Conservation (phyloP, 371 early-diverging fungal genomes). For the Rhizopus delemar region DNA sequence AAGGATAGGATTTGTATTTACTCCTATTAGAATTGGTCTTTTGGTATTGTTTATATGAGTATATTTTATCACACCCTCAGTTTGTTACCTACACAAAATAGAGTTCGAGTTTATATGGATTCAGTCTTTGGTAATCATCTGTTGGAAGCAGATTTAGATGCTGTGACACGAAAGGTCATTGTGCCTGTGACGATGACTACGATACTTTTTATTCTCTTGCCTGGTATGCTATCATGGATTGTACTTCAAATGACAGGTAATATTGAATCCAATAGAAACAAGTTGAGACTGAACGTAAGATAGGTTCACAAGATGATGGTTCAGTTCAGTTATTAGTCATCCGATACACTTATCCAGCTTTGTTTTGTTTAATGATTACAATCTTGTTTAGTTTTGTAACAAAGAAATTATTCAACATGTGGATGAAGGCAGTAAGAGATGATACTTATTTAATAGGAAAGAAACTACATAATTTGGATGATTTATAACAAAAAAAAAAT, state of each 20-base stretch:
- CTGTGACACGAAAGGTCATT: conserved; percentile 37
- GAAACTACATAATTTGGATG: conserved; percentile 57
- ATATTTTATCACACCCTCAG: conserved; percentile 49
- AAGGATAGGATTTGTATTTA: not conserved
- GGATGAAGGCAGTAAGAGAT: conserved; percentile 66
- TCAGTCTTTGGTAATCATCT: conserved; percentile 33
- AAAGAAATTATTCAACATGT: conserved; percentile 40
- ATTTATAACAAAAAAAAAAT: not conserved
- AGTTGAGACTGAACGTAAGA: not conserved
- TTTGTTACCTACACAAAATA: conserved; percentile 48
- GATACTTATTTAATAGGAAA: conserved; percentile 68
- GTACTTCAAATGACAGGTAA: conserved; percentile 26
- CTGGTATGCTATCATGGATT: conserved; percentile 23
- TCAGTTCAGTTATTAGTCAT: conserved; percentile 22
- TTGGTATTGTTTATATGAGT: conserved; percentile 60
- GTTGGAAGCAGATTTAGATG: conserved; percentile 26
- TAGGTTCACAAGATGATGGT: conserved; percentile 22
- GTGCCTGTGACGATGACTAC: conserved; percentile 30
- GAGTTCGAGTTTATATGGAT: conserved; percentile 34
- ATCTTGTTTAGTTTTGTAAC: conserved; percentile 7
- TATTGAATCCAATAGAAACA: not conserved
- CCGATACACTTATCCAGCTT: conserved; percentile 28
- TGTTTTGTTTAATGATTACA: conserved; percentile 19
- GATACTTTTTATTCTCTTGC: conserved; percentile 20
- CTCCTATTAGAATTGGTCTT: conserved; percentile 55